Base-by-base conservation (phyloP, 306 rosid genomes). In the Glycyrrhiza uralensis region DNA sequence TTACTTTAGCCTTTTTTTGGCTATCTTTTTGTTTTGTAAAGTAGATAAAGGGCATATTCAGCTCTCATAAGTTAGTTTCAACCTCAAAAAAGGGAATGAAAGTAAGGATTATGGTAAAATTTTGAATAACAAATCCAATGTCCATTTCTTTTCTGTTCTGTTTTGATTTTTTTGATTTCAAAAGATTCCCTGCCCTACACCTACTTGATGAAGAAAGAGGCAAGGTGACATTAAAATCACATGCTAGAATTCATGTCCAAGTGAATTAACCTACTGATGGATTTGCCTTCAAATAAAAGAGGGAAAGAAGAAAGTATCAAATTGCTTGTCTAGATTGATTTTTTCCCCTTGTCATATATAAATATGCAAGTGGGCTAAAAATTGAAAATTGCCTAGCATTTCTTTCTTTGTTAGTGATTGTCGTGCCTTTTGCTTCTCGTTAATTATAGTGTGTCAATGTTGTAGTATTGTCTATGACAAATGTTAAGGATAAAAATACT, bases 201-300 rank as follows among this genome's bases (percentile, higher is more conserved):
- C 62, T 22, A 23, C 38, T 14, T 54, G 39, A 64, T 76, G 68
- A 49, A 42, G 26, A n/a, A 23, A 66, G 63, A 12, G 72, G 45
- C 24, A 23, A 15, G 22, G 13, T 38, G 47, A 41, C 41, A 9
- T 59, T 41, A 39, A 75, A 45, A 61, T 7, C n/a, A 9, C 4
- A 52, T 71, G 29, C 62, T 13, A 0, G 4, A 51, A 33, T 71
- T 64, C 42, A 54, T 32, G 58, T 29, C 62, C 24, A 58, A 68
- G 3, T 35, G 23, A 76, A 17, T 52, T 42, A 22, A 54, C 49
- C 47, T 15, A 1, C 52, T 0, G 52, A 32, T 44, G 22, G 15
- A 42, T 32, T 29, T 57, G 23, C 20, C 7, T 23, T 44, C 2
- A 22, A 51, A 51, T 38, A 33, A 33, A 12, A 36, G 3, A 14